Conservation (phyloP, 768 basidiomycete species). For the Mycena maculata region DNA sequence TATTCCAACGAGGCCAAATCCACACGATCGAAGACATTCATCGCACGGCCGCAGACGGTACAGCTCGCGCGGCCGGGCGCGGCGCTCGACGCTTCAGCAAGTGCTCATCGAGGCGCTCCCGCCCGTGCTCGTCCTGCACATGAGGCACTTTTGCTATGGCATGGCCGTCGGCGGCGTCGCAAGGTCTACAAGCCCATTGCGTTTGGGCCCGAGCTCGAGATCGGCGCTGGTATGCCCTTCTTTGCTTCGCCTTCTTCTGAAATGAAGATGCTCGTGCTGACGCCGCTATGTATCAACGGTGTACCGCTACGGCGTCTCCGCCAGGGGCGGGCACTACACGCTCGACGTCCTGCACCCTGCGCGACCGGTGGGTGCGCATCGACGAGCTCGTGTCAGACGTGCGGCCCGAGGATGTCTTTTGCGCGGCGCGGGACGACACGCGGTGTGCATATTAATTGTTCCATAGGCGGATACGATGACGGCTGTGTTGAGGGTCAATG, state of each 20-base stretch:
- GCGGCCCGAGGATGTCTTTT: slow-evolving; percentile 77
- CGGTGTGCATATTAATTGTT: slow-evolving; percentile 90
- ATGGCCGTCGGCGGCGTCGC: slow-evolving; percentile 75
- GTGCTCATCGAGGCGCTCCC: slow-evolving; percentile 56
- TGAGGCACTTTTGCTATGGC: slow-evolving; percentile 75
- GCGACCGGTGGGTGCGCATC: slow-evolving; percentile 89
- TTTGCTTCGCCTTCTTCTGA: slow-evolving; percentile 31
- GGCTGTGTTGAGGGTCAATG: no score
- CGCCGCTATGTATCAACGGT: slow-evolving; percentile 84
- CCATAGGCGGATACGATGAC: slow-evolving; percentile 72
- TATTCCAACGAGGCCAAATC: slow-evolving; percentile 81
- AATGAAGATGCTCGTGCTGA: slow-evolving; percentile 23
- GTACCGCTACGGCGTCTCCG: slow-evolving; percentile 93
- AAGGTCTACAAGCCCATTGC: slow-evolving; percentile 87
- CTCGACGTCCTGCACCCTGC: slow-evolving; percentile 87
- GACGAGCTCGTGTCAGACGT: slow-evolving; percentile 90
- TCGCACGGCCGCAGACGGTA: slow-evolving; percentile 84
- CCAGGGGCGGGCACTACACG: slow-evolving; percentile 96
- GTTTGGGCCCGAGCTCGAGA: slow-evolving; percentile 82
- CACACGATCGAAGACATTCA: slow-evolving; percentile 82
- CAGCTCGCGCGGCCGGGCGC: slow-evolving; percentile 71
- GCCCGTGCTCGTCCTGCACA: slow-evolving; percentile 73
- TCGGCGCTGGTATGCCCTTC: slow-evolving; percentile 67
- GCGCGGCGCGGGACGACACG: slow-evolving; percentile 54
- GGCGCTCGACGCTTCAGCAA: slow-evolving; percentile 67